These are phyloP conservation scores for Neonectria hederae DNA, from an alignment of 2,329 filamentous ascomycete genomes.

Conservation along the genomic window DNA sequence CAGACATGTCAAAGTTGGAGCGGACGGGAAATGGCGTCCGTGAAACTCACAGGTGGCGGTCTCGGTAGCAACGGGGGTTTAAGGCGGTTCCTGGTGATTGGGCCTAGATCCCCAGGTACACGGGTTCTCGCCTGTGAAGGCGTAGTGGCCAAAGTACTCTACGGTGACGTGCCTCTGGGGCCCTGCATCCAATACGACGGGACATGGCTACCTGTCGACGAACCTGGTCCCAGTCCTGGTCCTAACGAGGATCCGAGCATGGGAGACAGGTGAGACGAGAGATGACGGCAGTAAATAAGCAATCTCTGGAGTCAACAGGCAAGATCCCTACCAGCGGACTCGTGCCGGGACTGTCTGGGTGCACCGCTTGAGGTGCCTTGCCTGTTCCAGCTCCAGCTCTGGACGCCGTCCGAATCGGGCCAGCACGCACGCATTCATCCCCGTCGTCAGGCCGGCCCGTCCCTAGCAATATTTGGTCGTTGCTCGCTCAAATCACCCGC, in stretches of 20 bases:
- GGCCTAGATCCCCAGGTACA: slow-evolving; percentile 4
- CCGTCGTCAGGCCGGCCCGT: slow-evolving; percentile 39
- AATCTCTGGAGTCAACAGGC: slow-evolving; percentile 31
- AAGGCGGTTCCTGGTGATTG: not conserved
- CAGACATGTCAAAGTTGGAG: not conserved
- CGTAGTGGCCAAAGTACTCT: slow-evolving; percentile 5
- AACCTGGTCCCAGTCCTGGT: slow-evolving; percentile 5
- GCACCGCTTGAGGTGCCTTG: slow-evolving; percentile 24
- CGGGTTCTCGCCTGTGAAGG: slow-evolving; percentile 1
- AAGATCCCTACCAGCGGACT: slow-evolving; percentile 30
- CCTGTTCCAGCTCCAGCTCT: slow-evolving; percentile 24
- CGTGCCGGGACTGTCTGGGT: slow-evolving; percentile 21
- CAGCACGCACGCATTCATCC: slow-evolving; percentile 34
- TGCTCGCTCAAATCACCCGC: slow-evolving; percentile 17
- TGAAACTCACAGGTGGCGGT: slow-evolving; percentile 18
- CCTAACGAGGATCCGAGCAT: slow-evolving; percentile 16
- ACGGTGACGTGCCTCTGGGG: slow-evolving; percentile 16
- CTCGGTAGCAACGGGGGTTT: slow-evolving; percentile 29
- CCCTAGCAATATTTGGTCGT: slow-evolving; percentile 38
- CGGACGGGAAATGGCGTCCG: slow-evolving; percentile 10
- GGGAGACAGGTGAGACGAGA: slow-evolving; percentile 31
- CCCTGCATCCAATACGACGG: slow-evolving; percentile 16
- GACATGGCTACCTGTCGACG: slow-evolving; percentile 3
- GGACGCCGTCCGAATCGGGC: slow-evolving; percentile 24
- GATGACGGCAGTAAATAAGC: slow-evolving; percentile 34